Percentiles rank a stretch among this genome's conserved stretches.
phyloP scores from a whole-genome alignment of 2,329 filamentous ascomycete species.

The Rutstroemia sydowiana region DNA sequence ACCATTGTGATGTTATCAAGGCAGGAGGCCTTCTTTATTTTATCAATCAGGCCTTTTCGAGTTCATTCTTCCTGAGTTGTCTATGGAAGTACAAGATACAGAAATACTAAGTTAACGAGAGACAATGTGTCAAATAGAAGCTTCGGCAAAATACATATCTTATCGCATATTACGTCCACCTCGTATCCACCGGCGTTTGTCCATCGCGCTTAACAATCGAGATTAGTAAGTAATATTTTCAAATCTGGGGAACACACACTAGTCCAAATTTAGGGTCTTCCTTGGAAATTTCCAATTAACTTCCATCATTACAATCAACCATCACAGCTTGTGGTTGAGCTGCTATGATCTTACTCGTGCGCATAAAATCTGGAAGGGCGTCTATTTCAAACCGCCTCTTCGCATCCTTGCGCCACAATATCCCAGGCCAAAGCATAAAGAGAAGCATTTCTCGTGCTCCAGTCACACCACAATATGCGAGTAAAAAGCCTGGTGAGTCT shows the following conservation, averaged over 20 bases:
- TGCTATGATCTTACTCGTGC: not conserved
- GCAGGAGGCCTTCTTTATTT: constrained; percentile 17
- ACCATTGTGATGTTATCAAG: constrained; percentile 17
- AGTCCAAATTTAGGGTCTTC: not conserved
- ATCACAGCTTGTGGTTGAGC: not conserved
- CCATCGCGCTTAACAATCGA: not conserved
- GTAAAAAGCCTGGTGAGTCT: constrained; percentile 2
- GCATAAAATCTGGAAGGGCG: not conserved
- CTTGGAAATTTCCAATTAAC: no score
- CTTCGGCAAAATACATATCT: not conserved
- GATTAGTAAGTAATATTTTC: not conserved
- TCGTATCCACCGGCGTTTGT: not conserved
- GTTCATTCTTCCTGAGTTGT: constrained; percentile 19
- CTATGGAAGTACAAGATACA: not conserved
- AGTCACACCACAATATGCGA: constrained; percentile 7
- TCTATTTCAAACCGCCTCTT: not conserved
- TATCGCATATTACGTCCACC: not conserved
- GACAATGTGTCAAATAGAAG: constrained; percentile 1
- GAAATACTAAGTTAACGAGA: not conserved
- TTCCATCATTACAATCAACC: not conserved
- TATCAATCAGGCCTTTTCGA: constrained; percentile 13
- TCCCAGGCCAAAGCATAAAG: not conserved
- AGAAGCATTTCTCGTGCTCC: not conserved
- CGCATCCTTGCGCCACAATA: not conserved
- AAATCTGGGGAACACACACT: not conserved